Base-by-base conservation (phyloP, 305 asterid genomes). In the Solanum hybrid region DNA sequence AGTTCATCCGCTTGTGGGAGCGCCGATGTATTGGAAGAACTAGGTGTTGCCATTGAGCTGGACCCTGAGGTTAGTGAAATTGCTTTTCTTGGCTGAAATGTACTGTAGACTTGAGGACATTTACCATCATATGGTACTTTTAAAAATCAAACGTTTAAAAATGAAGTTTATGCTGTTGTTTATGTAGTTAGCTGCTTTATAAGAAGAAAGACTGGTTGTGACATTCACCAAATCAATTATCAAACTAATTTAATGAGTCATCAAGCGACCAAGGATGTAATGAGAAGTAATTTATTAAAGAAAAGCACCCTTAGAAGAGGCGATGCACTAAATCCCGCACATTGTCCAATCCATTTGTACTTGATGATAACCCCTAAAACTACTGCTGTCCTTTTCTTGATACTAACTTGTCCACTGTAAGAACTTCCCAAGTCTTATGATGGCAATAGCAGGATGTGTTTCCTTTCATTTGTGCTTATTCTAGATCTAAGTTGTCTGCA, bases 1-100 rank as follows among this genome's bases (percentile, higher is more conserved):
- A 96, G 98, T 90, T 96, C 99, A 39, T 96, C 99, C 11, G 95
- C 99, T 78, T 96, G 99, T 93, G 99, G 98, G 67, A 96, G 99
- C 61, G 99, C 98, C 0, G 98, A 96, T 91, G 98, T 96, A 64
- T 90, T 96, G 88, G 98, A 96, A 94, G 96, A 92, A 82, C 89
- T 96, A 31, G 99, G 98, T 2, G 93, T 96, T 33, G 95, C 94
- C 80, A 95, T 96, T 90, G 95, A 93, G 80, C 74, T 94, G 87
- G 95, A 93, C 69, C 95, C 98, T 22, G 95, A 94, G 98, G 99
- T 97, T 87, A 76, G 93, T 91, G 69, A 85, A 10, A 87, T 76
- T 90, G 46, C 9, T 57, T 8, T 3, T 69, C 4, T 35, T 28
- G 28, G 28, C 87, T 83, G 73, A 83, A 14, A 82, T 5, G 22